phyloP scores from a whole-genome alignment of 2,329 filamentous ascomycete species.

The Metarhizium album region DNA sequence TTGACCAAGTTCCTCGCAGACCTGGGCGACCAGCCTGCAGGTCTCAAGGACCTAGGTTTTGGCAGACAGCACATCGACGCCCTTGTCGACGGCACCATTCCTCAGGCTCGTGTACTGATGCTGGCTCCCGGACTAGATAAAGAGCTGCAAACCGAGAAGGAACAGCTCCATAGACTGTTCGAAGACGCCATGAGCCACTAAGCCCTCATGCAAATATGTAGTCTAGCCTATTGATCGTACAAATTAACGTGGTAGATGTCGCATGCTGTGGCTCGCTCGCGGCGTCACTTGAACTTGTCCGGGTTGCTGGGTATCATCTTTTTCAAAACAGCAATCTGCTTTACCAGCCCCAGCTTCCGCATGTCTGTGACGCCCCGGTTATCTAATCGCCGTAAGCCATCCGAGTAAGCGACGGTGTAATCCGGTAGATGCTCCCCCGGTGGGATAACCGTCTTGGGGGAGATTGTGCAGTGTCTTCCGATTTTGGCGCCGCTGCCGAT shows the following conservation, averaged over 20 bases:
- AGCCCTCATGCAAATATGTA: background rate
- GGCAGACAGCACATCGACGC: conserved; percentile 61
- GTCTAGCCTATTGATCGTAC: background rate
- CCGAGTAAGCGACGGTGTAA: conserved; percentile 59
- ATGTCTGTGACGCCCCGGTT: conserved; percentile 50
- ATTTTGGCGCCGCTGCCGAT: conserved; percentile 50
- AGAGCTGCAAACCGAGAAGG: conserved; percentile 59
- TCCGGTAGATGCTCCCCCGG: conserved; percentile 51
- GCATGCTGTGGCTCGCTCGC: background rate
- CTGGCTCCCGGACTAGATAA: conserved; percentile 71
- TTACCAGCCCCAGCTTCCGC: conserved; percentile 51
- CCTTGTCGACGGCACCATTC: conserved; percentile 88
- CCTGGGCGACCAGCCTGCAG: conserved; percentile 82
- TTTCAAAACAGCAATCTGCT: conserved; percentile 56
- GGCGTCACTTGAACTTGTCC: conserved; percentile 32
- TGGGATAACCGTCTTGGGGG: conserved; percentile 48
- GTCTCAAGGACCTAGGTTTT: conserved; percentile 78
- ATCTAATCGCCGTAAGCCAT: conserved; percentile 47
- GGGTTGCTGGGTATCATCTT: conserved; percentile 57
- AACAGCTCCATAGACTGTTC: conserved; percentile 60
- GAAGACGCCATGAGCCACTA: conserved; percentile 42
- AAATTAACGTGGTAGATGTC: background rate
- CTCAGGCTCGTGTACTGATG: conserved; percentile 83
- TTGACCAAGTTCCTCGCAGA: conserved; percentile 69
- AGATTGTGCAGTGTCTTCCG: conserved; percentile 62